Evolutionary conservation across 2,329 filamentous ascomycete species (phyloP).

Genomic region (Myriangium duriaei): DNA sequence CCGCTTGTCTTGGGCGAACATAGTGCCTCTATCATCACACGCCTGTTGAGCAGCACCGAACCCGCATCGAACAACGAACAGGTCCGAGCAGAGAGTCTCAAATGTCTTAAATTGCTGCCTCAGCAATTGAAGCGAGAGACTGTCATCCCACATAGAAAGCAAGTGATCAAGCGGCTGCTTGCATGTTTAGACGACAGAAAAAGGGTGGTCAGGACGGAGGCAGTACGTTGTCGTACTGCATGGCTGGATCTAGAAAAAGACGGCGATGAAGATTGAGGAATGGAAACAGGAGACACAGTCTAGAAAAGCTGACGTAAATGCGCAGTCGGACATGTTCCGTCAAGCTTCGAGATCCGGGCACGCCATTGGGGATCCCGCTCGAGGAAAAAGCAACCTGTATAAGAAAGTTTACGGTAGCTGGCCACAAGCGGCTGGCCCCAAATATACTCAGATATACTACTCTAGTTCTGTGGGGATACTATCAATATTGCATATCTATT

Average conservation of each 20-base stretch:
- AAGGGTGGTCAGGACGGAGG: conserved; percentile 48
- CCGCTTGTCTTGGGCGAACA: conserved; percentile 43
- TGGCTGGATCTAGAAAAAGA: conserved; percentile 49
- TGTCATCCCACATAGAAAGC: conserved; percentile 43
- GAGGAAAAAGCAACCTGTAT: too few relatives aligned
- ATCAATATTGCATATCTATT: too few relatives aligned
- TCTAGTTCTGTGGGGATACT: too few relatives aligned
- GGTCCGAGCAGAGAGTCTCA: conserved; percentile 37
- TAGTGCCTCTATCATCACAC: conserved; percentile 42
- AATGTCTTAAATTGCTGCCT: conserved; percentile 37
- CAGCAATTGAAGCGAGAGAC: conserved; percentile 36
- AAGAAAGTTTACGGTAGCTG: too few relatives aligned
- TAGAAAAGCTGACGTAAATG: too few relatives aligned
- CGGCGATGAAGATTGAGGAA: conserved; percentile 39
- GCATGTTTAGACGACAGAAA: conserved; percentile 49
- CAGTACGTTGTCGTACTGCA: conserved; percentile 47
- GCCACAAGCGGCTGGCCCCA: too few relatives aligned
- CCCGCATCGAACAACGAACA: conserved; percentile 21
- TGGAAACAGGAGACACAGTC: too few relatives aligned
- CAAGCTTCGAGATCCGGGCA: too few relatives aligned
- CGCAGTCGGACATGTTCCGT: too few relatives aligned
- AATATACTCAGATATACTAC: too few relatives aligned
- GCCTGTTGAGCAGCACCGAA: conserved; percentile 32
- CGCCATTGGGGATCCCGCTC: too few relatives aligned
- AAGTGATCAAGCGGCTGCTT: conserved; percentile 44